Evolutionary conservation across 2,329 filamentous ascomycete species (phyloP).

Genomic region (Aciculosporium take): DNA sequence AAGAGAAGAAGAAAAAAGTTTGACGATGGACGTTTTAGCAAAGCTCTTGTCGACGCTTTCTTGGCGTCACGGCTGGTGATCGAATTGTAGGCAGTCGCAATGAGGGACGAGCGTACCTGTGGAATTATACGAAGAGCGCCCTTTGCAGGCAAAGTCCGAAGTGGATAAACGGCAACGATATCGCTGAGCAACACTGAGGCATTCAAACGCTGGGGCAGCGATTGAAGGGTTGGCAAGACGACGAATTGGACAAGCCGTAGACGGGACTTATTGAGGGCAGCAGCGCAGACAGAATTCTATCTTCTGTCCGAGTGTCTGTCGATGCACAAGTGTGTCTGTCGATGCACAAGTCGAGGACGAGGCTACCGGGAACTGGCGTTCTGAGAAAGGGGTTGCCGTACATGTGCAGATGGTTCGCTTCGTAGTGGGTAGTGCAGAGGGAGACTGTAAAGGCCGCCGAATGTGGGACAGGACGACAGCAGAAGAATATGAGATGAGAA

Average conservation of each 20-base stretch:
- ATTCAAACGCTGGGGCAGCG: not conserved
- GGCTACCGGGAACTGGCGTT: not conserved
- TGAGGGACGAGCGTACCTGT: not conserved
- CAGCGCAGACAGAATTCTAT: not conserved
- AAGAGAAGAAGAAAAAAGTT: too few species aligned
- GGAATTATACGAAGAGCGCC: not conserved
- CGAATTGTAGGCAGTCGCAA: not conserved
- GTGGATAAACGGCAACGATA: not conserved
- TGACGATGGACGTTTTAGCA: not conserved
- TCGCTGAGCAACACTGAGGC: not conserved
- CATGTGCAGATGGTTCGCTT: not conserved
- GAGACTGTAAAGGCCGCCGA: not conserved
- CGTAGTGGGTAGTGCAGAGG: not conserved
- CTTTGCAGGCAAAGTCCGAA: not conserved
- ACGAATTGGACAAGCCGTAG: not conserved
- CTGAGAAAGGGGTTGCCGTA: not conserved
- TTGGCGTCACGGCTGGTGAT: not conserved
- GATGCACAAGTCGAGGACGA: not conserved
- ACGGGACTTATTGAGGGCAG: not conserved
- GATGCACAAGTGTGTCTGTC: not conserved
- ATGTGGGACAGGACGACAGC: not conserved
- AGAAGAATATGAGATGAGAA: not conserved
- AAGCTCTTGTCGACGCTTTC: not conserved
- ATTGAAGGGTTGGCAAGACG: not conserved
- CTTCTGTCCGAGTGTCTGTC: not conserved